Base-by-base conservation (phyloP, 192 early-diverging fungal genomes). In the Linnemannia zychae region DNA sequence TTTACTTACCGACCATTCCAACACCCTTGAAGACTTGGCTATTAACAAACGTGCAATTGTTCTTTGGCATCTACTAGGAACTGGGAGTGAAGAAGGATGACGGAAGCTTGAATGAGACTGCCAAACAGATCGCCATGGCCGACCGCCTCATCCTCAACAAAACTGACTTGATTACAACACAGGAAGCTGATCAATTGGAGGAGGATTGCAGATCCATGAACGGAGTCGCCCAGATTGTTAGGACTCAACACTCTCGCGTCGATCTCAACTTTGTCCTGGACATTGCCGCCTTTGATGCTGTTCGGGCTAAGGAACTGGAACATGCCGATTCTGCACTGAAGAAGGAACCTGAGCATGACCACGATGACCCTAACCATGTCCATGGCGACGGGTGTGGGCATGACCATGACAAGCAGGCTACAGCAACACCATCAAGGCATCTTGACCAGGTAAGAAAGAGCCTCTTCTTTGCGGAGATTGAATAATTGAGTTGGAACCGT, bases 121-220 rank as follows among this genome's bases (percentile, higher is more conserved):
- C 93, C 38, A 94, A 93, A 50, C 96, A 96, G 72, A 93, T 96
- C 37, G 97, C 97, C 15, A 90, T 97, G 88, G 96, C 96, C 17
- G 97, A 98, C 77, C 92, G 96, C 34, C 92, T 98, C 13, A 87
- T 97, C 20, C 53, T 98, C 40, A 98, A 98, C 91, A 98, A 98
- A 80, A 89, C 88, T 11, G 97, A 98, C 79, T 76, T 97, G 11
- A 92, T 96, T 13, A 63, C 79, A 0, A 82, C 80, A 17, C 33
- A 78, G 9, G 81, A 89, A 36, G 71, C 94, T 7, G 73, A 84
- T 48, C 74, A 71, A 2, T 66, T 92, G 22, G 91, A 95, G 40
- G 74, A 22, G 1, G 83, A 85, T 33, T 79, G 77, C 28, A 60
- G 70, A 37, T 68, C 73, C 12, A 85, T 85, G 83, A 85, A 85